These are phyloP conservation scores for Wickerhamiella vanderwaltii DNA, from an alignment of 805 yeast species.

Conservation along the genomic window DNA sequence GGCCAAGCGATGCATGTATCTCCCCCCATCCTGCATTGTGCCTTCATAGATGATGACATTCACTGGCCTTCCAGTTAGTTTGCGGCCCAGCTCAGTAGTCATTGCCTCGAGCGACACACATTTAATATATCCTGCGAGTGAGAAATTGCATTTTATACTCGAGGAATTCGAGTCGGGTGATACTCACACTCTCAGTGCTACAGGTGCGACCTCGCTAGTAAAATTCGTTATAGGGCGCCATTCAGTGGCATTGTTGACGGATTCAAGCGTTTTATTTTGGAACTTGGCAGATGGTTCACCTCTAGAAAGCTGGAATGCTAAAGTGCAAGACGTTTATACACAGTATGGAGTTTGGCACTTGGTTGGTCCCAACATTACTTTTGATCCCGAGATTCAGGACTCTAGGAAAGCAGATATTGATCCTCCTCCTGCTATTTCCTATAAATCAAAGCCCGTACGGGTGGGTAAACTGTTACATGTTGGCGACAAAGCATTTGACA, in stretches of 20 bases:
- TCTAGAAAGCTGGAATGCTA: slow-evolving; percentile 4
- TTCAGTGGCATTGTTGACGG: slow-evolving; percentile 1
- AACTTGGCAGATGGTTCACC: background rate
- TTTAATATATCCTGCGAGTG: slow-evolving; percentile 4
- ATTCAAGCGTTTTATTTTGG: slow-evolving; percentile 2
- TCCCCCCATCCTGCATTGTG: too few relatives aligned
- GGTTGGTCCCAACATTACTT: slow-evolving; percentile 5
- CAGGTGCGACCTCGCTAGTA: background rate
- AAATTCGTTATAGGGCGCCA: slow-evolving; percentile 6
- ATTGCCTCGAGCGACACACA: background rate
- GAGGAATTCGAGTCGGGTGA: slow-evolving; percentile 5
- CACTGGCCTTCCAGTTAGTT: slow-evolving; percentile 6
- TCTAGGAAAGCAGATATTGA: background rate
- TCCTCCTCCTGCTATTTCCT: background rate
- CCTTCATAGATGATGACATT: too few relatives aligned
- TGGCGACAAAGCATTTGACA: slow-evolving; percentile 1
- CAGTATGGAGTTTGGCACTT: slow-evolving; percentile 7
- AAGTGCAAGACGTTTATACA: slow-evolving; percentile 2
- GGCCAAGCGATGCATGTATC: too few relatives aligned
- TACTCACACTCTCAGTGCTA: slow-evolving; percentile 1
- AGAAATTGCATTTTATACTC: background rate
- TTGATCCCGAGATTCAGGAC: slow-evolving; percentile 6
- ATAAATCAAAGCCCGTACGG: slow-evolving; percentile 1
- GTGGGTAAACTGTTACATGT: slow-evolving; percentile 7
- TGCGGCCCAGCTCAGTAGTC: background rate